Base-by-base conservation (phyloP, 768 basidiomycete species). In the Trametes cingulata region DNA sequence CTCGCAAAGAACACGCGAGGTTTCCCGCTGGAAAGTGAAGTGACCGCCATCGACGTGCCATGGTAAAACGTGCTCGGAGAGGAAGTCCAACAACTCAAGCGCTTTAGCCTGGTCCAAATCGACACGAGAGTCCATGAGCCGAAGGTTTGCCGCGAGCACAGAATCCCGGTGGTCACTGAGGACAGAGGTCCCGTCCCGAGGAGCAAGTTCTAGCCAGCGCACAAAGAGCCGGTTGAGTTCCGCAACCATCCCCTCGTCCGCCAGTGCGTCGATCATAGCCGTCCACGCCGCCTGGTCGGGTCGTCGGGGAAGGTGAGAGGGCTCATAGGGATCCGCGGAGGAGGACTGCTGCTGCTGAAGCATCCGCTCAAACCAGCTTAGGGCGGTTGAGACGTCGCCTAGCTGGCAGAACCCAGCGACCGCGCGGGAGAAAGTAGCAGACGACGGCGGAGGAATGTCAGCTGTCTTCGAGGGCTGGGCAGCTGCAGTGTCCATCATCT, bases 321-420 rank as follows among this genome's bases (percentile, higher is more conserved):
- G 72, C 50, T 80, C 74, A 62, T 76, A 82, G 1, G 78, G 78
- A 36, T 64, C 56, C 1, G 24, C 25, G 4, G 50, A 49, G 2
- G 67, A 35, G 64, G 56, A 61, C 65, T 64, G 67, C 69, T 65
- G 71, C 58, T 85, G 81, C 25, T 72, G 69, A 46, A 88, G 72
- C 29, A 93, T 77, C 47, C 83, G 80, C 41, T 86, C 77, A 65
- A 88, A 91, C 93, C 93, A 95, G 6, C 76, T 70, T 42, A 86
- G 65, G 0, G 91, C 91, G 0, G 83, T 86, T 2, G 74, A 65
- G 6, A 86, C 67, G 67, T 95, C 93, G 13, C 82, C 83, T 10
- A 74, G 70, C 13, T 77, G 72, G 64, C 84, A 79, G 72, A 93
- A 94, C 0, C 88, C 88, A 1, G 71, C 72, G 60, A 94, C 81